Base-by-base conservation (phyloP, 78 protist genomes). In the Isochrysis galbana region DNA sequence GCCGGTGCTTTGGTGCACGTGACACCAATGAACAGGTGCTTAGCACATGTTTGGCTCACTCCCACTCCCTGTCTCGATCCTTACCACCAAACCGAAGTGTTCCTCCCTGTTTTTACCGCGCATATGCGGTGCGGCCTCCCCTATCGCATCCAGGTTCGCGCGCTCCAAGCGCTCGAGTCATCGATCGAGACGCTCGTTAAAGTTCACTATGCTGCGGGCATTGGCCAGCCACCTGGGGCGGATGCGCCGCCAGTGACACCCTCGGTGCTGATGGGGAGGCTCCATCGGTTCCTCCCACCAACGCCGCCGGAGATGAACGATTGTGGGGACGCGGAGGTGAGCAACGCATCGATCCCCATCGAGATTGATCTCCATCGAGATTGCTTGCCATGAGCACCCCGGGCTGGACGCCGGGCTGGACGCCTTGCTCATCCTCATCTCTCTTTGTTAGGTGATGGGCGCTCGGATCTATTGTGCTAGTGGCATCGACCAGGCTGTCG, bases 111-210 rank as follows among this genome's bases (percentile, higher is more conserved):
- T 23, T n/a, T 5, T n/a, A 69, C 34, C 7, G 36, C 77, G 10
- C 77, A 25, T n/a, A 5, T 5, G 38, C 19, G 32, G 67, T 19
- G 10, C 67, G 67, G 67, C 32, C 32, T 54, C 19, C 32, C 77
- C 21, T 23, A 29, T 23, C 77, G 77, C n/a, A n/a, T n/a, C n/a
- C 77, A 69, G 77, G 77, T n/a, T 5, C 84, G 84, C 84, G 44
- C 84, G 47, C 44, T 77, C 32, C 44, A 77, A 29, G 3, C 1
- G 3, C 84, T 77, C 84, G 84, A 77, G 84, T 29, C 14, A 7
- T 41, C 84, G 84, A 36, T 77, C 2, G 84, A 77, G 84, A 11
- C n/a, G 29, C 84, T 77, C 84, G 84, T 77, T 46, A 77, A 61
- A 32, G 23, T 61, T 25, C 84, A 77, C 84, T 77, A 77, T 32